Base-by-base conservation (phyloP, 768 basidiomycete genomes). In the Amanita subjunquillea region DNA sequence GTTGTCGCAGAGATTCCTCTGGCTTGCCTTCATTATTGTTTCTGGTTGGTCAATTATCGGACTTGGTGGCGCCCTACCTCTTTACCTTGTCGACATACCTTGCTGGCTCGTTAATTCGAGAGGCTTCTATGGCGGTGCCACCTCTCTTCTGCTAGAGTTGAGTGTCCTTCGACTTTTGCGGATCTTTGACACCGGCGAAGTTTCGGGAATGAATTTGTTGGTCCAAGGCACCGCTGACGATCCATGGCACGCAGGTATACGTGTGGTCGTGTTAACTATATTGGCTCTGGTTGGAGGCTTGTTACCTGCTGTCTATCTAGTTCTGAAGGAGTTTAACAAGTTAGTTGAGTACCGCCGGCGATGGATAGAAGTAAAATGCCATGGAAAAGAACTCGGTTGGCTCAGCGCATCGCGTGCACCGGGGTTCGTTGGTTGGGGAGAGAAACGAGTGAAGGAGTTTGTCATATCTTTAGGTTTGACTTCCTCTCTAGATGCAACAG, bases 371-470 rank as follows among this genome's bases (percentile, higher is more conserved):
- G 67, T 80, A 1, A 77, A 75, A 48, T 87, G 89, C 60, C 78
- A 77, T 55, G 79, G 79, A 2, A 72, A 81, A 55, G 87, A 91
- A 59, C 73, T 92, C 68, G 88, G 80, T 5, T 90, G 87, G 82
- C 67, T 90, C 39, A 80, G 81, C 59, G 78, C 77, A 0, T 68
- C 66, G 3, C 64, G 71, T 22, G 85, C 85, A 2, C 83, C 82
- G 15, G 85, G 85, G 2, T 84, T 87, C 56, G 70, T 72, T 6
- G 79, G 78, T 1, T 84, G 83, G 83, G 83, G 85, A 8, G 89
- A 91, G 64, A 79, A 80, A 58, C 72, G 75, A 27, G 60, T 91
- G 56, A 87, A 87, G 65, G 80, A 84, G 56, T 81, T 79, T 59
- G 67, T 90, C 22, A 64, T 79, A 51, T 82, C 81, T 63, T 68